A percentile compares a stretch with the other conserved stretches of the same genome.
phyloP scores from a whole-genome alignment of 192 early-diverging fungal genomes.

The Entomortierella lignicola region DNA sequence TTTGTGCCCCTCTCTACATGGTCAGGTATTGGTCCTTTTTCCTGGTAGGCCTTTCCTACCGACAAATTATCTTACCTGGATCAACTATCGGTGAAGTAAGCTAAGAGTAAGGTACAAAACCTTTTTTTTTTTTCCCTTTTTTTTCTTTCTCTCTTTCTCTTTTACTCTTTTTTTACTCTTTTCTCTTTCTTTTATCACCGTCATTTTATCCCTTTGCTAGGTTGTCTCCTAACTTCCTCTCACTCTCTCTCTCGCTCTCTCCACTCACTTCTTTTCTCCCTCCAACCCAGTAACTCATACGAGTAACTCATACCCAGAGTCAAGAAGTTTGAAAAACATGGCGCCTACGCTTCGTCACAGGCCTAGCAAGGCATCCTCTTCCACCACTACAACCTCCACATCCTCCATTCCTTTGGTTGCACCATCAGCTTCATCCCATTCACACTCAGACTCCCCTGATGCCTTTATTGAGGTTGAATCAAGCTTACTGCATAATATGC shows the following conservation, averaged over 20 bases:
- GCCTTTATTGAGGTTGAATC: slow-evolving; percentile 53
- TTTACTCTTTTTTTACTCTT: not conserved
- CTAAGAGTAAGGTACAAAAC: no score
- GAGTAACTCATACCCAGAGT: not conserved
- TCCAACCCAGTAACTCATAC: not conserved
- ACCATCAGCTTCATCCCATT: slow-evolving; percentile 4
- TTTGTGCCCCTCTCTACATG: not conserved
- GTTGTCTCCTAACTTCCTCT: not conserved
- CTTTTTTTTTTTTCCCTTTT: not conserved
- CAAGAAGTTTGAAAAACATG: slow-evolving; percentile 15
- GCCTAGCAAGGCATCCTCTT: slow-evolving; percentile 21
- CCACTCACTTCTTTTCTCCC: not conserved
- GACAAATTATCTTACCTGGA: no score
- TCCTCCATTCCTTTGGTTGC: slow-evolving; percentile 3
- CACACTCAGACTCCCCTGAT: slow-evolving; percentile 12
- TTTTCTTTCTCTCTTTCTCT: not conserved
- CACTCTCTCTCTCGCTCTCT: not conserved
- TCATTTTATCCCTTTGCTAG: not conserved
- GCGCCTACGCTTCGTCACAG: slow-evolving; percentile 41
- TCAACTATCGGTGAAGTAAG: not conserved
- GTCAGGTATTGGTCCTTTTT: no score
- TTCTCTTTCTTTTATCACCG: not conserved
- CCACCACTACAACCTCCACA: slow-evolving; percentile 12
- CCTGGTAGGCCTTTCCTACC: no score
- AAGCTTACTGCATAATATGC: slow-evolving; percentile 39